A percentile compares a stretch with the other conserved stretches of the same genome.
These are phyloP conservation scores for Penstemon davidsonii DNA, from an alignment of 257 asterid species.

Conservation along the genomic window DNA sequence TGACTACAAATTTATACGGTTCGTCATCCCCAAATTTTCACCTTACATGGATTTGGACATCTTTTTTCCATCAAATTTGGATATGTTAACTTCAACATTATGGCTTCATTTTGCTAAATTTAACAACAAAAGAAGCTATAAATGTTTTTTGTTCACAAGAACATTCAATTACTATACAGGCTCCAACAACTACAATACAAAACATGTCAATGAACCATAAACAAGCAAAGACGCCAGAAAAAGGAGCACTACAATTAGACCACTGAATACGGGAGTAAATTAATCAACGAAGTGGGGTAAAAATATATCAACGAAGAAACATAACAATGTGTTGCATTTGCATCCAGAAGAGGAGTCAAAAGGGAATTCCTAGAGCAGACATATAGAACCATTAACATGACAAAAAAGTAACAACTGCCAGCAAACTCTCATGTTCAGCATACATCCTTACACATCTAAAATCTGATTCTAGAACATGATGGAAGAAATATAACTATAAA, in stretches of 20 bases:
- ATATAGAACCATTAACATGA: slow-evolving; percentile 3
- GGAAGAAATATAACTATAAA: slow-evolving; percentile 9
- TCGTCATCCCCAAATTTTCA: slow-evolving; percentile 2
- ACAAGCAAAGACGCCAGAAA: slow-evolving; percentile 4
- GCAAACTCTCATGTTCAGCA: slow-evolving; percentile 5
- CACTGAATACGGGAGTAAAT: not conserved
- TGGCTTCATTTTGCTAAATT: slow-evolving; percentile 3
- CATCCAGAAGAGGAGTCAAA: no score
- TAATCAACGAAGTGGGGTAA: not conserved
- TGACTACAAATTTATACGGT: not conserved
- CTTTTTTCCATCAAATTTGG: not conserved
- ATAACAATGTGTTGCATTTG: slow-evolving; percentile 1
- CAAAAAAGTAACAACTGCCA: slow-evolving; percentile 9
- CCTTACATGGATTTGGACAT: slow-evolving; percentile 9
- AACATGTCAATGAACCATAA: not conserved
- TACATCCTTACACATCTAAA: slow-evolving; percentile 13
- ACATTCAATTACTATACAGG: not conserved
- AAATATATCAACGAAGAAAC: not conserved
- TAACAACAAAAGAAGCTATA: not conserved
- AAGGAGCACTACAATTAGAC: not conserved
- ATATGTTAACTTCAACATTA: slow-evolving; percentile 5
- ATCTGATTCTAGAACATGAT: slow-evolving; percentile 9
- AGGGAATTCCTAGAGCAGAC: not conserved
- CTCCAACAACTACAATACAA: not conserved
- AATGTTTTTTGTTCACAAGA: not conserved